Percentiles rank a stretch among this genome's conserved stretches.
Conservation (phyloP, 805 yeast genomes). For the Nakazawaea wickerhamii region DNA sequence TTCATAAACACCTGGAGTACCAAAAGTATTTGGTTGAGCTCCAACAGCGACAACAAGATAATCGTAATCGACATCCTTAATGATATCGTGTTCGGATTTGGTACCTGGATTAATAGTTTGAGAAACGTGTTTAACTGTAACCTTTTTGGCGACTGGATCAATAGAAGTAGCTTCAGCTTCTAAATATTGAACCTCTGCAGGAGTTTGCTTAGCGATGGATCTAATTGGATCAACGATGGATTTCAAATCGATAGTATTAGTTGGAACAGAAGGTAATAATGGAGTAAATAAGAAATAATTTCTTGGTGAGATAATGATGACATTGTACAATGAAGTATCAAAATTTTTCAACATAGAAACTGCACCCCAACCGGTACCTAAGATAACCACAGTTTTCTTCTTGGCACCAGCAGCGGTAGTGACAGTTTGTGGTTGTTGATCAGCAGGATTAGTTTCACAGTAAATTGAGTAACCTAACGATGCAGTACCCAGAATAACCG, state of each 20-base stretch:
- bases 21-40: slow-evolving; percentile 91
- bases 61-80: slow-evolving; percentile 57
- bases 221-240: slow-evolving; percentile 94
- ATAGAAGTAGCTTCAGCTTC: slow-evolving; percentile 89
- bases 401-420: slow-evolving; percentile 44
- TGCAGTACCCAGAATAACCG: slow-evolving; percentile 48
- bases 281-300: slow-evolving; percentile 96
- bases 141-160: slow-evolving; percentile 63
- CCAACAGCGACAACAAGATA: slow-evolving; percentile 91
- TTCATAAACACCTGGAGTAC: slow-evolving; percentile 91
- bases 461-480: slow-evolving; percentile 60
- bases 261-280: slow-evolving; percentile 87
- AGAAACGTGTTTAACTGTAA: slow-evolving; percentile 55
- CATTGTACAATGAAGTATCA: slow-evolving; percentile 85
- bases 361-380: slow-evolving; percentile 95
- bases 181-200: slow-evolving; percentile 74
- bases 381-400: slow-evolving; percentile 69
- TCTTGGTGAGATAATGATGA: slow-evolving; percentile 86
- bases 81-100: slow-evolving; percentile 37
- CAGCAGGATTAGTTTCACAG: slow-evolving; percentile 54
- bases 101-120: slow-evolving; percentile 41
- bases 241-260: slow-evolving; percentile 84
- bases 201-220: slow-evolving; percentile 67
- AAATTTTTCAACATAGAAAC: slow-evolving; percentile 76
- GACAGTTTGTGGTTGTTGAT: slow-evolving; percentile 53